Percentiles rank a stretch among this genome's conserved stretches.
phyloP scores from a whole-genome alignment of 768 basidiomycete genomes.

The Boletus edulis region DNA sequence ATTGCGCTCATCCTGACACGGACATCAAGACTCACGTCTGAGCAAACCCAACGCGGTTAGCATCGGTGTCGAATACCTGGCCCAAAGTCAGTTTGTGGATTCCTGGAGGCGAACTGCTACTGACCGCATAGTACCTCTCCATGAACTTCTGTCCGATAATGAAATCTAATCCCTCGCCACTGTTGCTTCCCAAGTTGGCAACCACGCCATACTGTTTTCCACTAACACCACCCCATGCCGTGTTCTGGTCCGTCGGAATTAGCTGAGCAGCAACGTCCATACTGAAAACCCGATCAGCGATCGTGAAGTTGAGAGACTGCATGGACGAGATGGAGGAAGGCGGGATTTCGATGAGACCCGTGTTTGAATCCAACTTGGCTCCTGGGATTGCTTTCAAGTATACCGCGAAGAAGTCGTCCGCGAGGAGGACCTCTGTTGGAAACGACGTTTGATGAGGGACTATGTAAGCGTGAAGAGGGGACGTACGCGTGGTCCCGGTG shows the following conservation, averaged over 20 bases:
- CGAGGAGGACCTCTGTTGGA: slow-evolving; percentile 21
- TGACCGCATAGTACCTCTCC: slow-evolving; percentile 8
- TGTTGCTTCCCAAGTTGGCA: not conserved
- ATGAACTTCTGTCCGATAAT: not conserved
- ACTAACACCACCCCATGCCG: slow-evolving; percentile 7
- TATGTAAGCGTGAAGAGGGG: too few species aligned
- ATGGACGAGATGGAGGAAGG: slow-evolving; percentile 12
- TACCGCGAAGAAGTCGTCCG: slow-evolving; percentile 14
- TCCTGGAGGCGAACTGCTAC: not conserved
- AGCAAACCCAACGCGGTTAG: slow-evolving; percentile 19
- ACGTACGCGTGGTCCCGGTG: slow-evolving; percentile 25
- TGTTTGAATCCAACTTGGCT: not conserved
- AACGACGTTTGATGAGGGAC: not conserved
- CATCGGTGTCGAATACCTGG: slow-evolving; percentile 23
- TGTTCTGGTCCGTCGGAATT: slow-evolving; percentile 16
- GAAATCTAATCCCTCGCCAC: not conserved
- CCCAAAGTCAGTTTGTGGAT: not conserved
- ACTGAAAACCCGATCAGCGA: slow-evolving; percentile 4
- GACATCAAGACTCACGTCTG: slow-evolving; percentile 20
- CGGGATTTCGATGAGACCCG: slow-evolving; percentile 19
- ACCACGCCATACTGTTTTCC: slow-evolving; percentile 13
- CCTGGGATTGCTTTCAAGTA: slow-evolving; percentile 19
- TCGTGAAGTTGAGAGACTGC: slow-evolving; percentile 13
- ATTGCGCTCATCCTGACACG: not conserved
- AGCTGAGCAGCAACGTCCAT: slow-evolving; percentile 23